Conservation (phyloP, 1,284 basidiomycete genomes). For the Rhizoctonia solani region DNA sequence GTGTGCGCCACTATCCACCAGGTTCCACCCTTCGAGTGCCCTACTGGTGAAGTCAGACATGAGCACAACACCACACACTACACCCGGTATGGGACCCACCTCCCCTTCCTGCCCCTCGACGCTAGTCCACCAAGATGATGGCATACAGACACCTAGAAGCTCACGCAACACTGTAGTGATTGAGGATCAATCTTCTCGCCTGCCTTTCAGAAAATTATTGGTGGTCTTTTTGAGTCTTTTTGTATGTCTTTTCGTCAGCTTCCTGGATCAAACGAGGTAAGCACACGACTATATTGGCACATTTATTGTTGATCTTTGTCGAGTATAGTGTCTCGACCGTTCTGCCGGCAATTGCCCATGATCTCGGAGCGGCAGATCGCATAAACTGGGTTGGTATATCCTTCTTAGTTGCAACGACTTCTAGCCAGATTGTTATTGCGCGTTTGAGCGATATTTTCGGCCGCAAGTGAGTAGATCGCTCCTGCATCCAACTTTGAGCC, state of each 20-base stretch:
- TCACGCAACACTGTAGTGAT: slow-evolving; percentile 18
- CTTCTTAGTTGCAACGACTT: slow-evolving; percentile 28
- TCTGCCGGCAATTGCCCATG: slow-evolving; percentile 29
- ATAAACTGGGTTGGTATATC: slow-evolving; percentile 36
- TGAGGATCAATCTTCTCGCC: slow-evolving; percentile 31
- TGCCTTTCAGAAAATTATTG: slow-evolving; percentile 31
- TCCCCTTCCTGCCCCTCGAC: slow-evolving; percentile 2
- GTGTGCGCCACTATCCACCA: not conserved
- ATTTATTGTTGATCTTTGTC: not conserved
- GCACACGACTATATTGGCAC: not conserved
- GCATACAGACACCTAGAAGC: slow-evolving; percentile 21
- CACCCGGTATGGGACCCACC: not conserved
- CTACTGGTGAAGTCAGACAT: not conserved
- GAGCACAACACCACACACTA: not conserved
- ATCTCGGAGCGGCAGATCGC: slow-evolving; percentile 33
- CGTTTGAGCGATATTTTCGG: slow-evolving; percentile 32
- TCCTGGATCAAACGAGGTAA: slow-evolving; percentile 32
- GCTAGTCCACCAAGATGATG: not conserved
- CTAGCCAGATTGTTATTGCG: slow-evolving; percentile 33
- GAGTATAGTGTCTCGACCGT: slow-evolving; percentile 23
- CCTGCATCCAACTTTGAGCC: not conserved
- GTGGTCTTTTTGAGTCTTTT: slow-evolving; percentile 30
- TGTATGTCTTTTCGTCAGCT: slow-evolving; percentile 29
- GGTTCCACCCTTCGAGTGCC: too few relatives aligned
- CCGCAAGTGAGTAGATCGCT: slow-evolving; percentile 18